A percentile compares a stretch with the other conserved stretches of the same genome.
phyloP scores from a whole-genome alignment of 108 stramenopile genomes.

The Discostella stelligeroides region DNA sequence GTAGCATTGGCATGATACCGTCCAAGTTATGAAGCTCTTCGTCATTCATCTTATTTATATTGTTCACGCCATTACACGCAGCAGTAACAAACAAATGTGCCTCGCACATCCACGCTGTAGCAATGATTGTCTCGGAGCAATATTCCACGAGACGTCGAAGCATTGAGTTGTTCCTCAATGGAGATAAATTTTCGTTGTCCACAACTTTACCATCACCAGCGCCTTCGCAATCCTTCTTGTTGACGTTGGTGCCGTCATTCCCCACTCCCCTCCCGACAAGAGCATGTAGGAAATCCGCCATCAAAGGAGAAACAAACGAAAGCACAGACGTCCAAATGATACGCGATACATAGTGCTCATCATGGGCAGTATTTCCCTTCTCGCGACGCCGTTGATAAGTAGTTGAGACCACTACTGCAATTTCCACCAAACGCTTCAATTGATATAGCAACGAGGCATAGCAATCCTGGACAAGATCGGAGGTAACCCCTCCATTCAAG shows the following conservation, averaged over 20 bases:
- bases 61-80: neutral
- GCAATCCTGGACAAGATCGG: constrained; percentile 37
- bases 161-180: neutral
- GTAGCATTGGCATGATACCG: constrained; percentile 10
- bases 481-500: neutral
- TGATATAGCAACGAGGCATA: constrained; percentile 16
- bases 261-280: neutral
- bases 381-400: too few species aligned
- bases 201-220: neutral
- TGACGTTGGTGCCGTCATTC: too few species aligned
- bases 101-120: constrained; percentile 47
- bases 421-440: constrained; percentile 26
- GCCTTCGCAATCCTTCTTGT: neutral
- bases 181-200: neutral
- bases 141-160: constrained; percentile 29
- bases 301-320: constrained; percentile 38
- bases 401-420: constrained; percentile 20
- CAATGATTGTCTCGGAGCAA: constrained; percentile 21
- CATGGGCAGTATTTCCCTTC: neutral
- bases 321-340: constrained; percentile 23
- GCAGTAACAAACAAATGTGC: neutral
- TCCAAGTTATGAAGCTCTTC: too few species aligned
- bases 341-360: neutral
- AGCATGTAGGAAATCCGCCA: constrained; percentile 7
- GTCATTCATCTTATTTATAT: neutral